Evolutionary conservation across 2,329 filamentous ascomycete species (phyloP), one percentile per base, ranked within the genome.

Genomic region (Cyphellophora attinorum): DNA sequence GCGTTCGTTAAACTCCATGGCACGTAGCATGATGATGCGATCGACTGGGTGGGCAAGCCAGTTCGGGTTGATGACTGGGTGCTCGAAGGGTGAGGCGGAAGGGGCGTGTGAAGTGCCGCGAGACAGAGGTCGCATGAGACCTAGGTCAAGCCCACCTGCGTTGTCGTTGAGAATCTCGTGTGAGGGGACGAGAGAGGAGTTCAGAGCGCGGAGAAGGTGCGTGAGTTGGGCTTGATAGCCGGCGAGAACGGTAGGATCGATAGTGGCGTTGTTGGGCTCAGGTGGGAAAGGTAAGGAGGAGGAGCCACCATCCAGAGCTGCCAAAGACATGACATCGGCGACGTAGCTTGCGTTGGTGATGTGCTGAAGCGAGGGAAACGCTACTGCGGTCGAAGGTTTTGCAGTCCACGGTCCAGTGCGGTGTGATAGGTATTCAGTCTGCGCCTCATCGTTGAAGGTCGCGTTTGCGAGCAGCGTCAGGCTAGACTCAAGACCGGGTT

Each of bases 31-130:
- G 3, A 70, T 57, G 35, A 65, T 51, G 12, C 54, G 52, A 38
- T 70, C 65, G 0, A 61, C 54, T n/a, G 55, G 46, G 23, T 62
- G 52, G 0, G 53, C 55, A 4, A 70, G 53, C 45, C 56, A 69
- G 36, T 59, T 60, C 0, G 67, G 64, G 42, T 70, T 56, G 38
- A 66, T 59, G 14, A 57, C 45, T 0, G 67, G 66, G 1, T 50
- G 45, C 11, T 57, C 54, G 1, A 49, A 44, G 0, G 50, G 51
- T 4, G 55, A 51, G 8, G 44, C 33, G 0, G 59, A 61, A 1
- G 35, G 38, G 28, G 67, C 54, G 0, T 57, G 60, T 2, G 66
- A 49, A 29, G 53, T 64, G 4, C 65, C 64, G 1, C 59, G 56
- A 0, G 61, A 65, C 0, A 59, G 38, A 4, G 61, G 59, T 5